Evolutionary conservation across 768 basidiomycete genomes (phyloP), one percentile per base, ranked within the genome.

Genomic region (Panellus pusillus): DNA sequence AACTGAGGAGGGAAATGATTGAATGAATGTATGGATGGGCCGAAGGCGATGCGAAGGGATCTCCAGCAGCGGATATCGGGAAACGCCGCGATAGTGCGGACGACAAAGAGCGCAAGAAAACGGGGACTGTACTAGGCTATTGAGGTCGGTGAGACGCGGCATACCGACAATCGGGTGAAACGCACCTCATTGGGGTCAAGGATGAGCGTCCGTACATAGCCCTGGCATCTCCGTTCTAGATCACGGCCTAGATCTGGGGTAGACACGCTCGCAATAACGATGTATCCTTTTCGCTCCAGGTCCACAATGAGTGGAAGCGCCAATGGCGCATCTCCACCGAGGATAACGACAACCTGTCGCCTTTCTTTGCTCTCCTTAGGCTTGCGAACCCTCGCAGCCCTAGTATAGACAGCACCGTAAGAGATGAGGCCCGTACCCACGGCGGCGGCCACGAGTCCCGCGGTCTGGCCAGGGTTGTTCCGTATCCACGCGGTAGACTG

Each of bases 51-150:
- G 78, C 81, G 66, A 85, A 90, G 2, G 93, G 92, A 67, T 95
- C 93, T 20, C 93, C 93, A 3, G 88, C 73, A 7, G 83, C 69
- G 31, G 80, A 84, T 60, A 91, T 79, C 4, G 93, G 93, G 71
- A 92, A 95, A 44, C 84, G 82, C 58, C 91, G 86, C 15, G 88
- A 87, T 9, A 95, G 77, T 0, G 90, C 84, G 0, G 92, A 87
- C 3, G 83, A 77, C 36, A 95, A 73, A 8, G 91, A 93, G 50
- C 92, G 86, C 38, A 94, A 75, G 74, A 94, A 94, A 41, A 83
- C 75, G 0, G 84, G 78, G 44, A 91, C 77, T 3, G 85, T 85
- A 2, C 79, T 82, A 29, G 87, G 85, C 91, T 93, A 54, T 15
- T 44, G 2, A 42, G 49, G 46, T 47, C 32, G 31, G 55, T 50